Percentiles rank a stretch among this genome's conserved stretches.
These are phyloP conservation scores for Podila epicladia DNA, from an alignment of 192 early-diverging fungal species.

Conservation along the genomic window DNA sequence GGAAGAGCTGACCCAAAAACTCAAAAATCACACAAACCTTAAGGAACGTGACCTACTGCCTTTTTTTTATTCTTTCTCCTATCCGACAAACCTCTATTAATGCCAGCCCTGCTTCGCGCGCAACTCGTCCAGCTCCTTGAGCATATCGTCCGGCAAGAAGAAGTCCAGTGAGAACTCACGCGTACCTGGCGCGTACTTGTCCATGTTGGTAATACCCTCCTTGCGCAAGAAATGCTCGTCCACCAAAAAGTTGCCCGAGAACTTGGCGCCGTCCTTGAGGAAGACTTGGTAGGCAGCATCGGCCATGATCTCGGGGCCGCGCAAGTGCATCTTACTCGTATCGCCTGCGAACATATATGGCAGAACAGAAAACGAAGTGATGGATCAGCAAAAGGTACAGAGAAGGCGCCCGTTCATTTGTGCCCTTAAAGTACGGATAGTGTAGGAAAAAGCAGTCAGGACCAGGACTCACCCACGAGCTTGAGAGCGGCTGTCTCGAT, in stretches of 20 bases:
- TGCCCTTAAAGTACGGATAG: no score
- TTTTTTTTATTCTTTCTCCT: neutral
- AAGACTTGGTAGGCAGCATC: conserved; percentile 77
- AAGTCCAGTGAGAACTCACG: conserved; percentile 71
- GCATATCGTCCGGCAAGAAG: conserved; percentile 61
- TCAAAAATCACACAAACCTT: neutral
- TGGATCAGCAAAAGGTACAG: neutral
- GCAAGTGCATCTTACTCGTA: conserved; percentile 26
- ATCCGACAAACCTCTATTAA: neutral
- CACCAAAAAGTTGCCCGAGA: conserved; percentile 79
- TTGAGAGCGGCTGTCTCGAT: conserved; percentile 80
- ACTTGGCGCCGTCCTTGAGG: conserved; percentile 60
- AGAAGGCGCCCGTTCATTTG: no score
- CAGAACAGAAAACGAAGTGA: neutral
- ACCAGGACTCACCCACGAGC: conserved; percentile 42
- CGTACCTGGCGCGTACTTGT: conserved; percentile 70
- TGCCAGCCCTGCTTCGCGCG: conserved; percentile 45
- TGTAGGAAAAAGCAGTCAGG: neutral
- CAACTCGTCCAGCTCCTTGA: conserved; percentile 45
- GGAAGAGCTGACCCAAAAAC: neutral
- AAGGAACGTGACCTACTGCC: neutral
- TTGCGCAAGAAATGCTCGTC: conserved; percentile 82
- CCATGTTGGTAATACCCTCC: conserved; percentile 76
- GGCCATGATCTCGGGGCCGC: conserved; percentile 73
- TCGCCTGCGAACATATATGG: neutral